Evolutionary conservation across 78 protist species (phyloP), one percentile per base, ranked within the genome.

Genomic region (Dictyostelium firmibasis): DNA sequence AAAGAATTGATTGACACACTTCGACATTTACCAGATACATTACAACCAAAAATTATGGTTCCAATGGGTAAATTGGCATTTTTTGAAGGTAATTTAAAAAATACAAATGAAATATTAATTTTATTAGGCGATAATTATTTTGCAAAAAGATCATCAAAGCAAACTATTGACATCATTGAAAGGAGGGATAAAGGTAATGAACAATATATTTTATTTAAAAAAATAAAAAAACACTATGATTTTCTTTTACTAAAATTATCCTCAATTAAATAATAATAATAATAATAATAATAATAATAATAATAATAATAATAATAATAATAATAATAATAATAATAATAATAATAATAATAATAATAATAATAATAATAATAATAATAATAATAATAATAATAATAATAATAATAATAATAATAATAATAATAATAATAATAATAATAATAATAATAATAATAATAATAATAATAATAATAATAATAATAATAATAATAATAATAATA

Each of bases 31-130:
- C 93, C 93, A 25, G 85, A 87, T 60, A 76, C 75, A 43, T 41
- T 87, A 29, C 41, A 53, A 62, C 93, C 64, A 3, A 78, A 87
- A 23, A 62, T 78, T 25, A 76, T 76, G 81, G 93, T 87, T 41
- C 93, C 93, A 18, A 13, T 87, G 47, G 93, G 93, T 2, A 87
- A 78, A 41, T 64, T 36, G 6, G 93, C 93, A 53, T 87, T 87
- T 47, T 87, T 87, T 78, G 93, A 87, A 29, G 93, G 93, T 62
- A 38, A 20, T 36, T 23, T 87, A 2, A 64, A 35, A 20, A 62
- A 64, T 64, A 64, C 86, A 5, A 87, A 87, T 43, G 81, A 87
- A 41, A 41, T 87, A 43, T 33, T 76, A 69, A 41, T 87, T n/a
- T 50, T 87, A 11, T 62, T 87, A 14, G 93, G 93, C 0, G 93